Evolutionary conservation across 1,139 yeast species (phyloP).

Genomic region (Nakaseomyces nivariensis): DNA sequence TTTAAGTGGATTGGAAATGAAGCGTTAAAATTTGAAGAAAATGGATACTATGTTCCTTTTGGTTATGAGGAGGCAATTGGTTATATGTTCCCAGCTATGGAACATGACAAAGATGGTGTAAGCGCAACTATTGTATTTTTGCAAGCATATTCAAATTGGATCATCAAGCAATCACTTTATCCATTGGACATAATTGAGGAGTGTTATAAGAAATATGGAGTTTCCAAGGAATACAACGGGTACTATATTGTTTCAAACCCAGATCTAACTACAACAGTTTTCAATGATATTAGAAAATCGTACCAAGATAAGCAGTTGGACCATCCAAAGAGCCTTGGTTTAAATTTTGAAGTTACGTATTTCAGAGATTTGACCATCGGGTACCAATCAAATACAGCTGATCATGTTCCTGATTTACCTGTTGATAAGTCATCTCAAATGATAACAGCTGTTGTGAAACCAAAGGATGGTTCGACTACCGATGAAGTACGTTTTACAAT

Average conservation of each 20-base stretch:
- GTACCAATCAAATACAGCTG: conserved; percentile 57
- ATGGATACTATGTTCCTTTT: conserved; percentile 69
- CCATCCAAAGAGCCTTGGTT: conserved; percentile 30
- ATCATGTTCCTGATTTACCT: conserved; percentile 55
- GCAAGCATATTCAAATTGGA: conserved; percentile 47
- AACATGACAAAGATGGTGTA: conserved; percentile 86
- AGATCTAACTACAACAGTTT: conserved; percentile 41
- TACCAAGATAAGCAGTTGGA: conserved; percentile 10
- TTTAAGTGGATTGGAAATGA: conserved; percentile 96
- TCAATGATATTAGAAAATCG: conserved; percentile 37
- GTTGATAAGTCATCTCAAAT: conserved; percentile 67
- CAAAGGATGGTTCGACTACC: conserved; percentile 8
- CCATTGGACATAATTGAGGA: conserved; percentile 41
- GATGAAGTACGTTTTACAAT: conserved; percentile 63
- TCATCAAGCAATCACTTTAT: conserved; percentile 30
- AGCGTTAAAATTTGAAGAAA: conserved; percentile 58
- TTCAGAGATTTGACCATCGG: conserved; percentile 88
- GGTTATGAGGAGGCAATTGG: conserved; percentile 96
- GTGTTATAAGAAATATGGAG: conserved; percentile 63
- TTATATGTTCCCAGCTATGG: conserved; percentile 72
- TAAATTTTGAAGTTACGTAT: conserved; percentile 39
- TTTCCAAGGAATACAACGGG: conserved; percentile 76
- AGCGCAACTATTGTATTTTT: conserved; percentile 73
- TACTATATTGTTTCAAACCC: conserved; percentile 63
- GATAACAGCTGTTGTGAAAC: conserved; percentile 53